Evolutionary conservation across 148 eudicot genomes (phyloP), one percentile per base, ranked within the genome.

Genomic region (Pharnaceum exiguum): DNA sequence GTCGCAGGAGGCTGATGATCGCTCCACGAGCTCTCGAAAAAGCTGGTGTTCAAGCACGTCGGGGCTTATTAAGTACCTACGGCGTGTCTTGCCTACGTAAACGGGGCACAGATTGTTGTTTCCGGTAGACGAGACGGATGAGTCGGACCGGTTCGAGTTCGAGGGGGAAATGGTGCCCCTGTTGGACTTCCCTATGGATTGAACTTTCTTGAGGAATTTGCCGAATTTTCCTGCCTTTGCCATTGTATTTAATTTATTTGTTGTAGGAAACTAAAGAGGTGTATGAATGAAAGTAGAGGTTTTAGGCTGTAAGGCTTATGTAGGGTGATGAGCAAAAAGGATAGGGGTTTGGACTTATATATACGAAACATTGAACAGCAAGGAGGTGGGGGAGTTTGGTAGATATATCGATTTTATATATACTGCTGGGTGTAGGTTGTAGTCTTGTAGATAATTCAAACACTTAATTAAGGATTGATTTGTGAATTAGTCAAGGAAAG

Each of bases 71-170:
- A 74, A 62, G 72, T 82, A 82, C 37, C 58, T 74, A 22, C 87
- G 62, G 27, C 81, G 70, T 0, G 79, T 73, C 55, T 69, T 75
- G 1, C 83, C 86, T 2, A 82, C 83, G 68, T 66, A 82, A 5
- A 82, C 86, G 10, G 80, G 67, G 29, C 55, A 72, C 15, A 76
- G 71, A 45, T 57, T 19, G 46, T 33, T 39, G 51, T 10, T 2
- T 63, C 28, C 11, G 26, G 38, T 4, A 61, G 45, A 1, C 1
- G 63, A 51, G 27, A 55, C 35, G 18, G 37, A 35, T 26, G 46
- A 21, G 45, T 22, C 33, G 5, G 36, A 40, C 30, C 16, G 18
- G 27, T 57, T 23, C 3, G 36, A 29, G 21, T 29, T 51, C 22
- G 46, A 51, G 60, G 49, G 18, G 46, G 15, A 3, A 59, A 35